Evolutionary conservation across 2,329 filamentous ascomycete genomes (phyloP).

Genomic region (Chaetomium globosum): DNA sequence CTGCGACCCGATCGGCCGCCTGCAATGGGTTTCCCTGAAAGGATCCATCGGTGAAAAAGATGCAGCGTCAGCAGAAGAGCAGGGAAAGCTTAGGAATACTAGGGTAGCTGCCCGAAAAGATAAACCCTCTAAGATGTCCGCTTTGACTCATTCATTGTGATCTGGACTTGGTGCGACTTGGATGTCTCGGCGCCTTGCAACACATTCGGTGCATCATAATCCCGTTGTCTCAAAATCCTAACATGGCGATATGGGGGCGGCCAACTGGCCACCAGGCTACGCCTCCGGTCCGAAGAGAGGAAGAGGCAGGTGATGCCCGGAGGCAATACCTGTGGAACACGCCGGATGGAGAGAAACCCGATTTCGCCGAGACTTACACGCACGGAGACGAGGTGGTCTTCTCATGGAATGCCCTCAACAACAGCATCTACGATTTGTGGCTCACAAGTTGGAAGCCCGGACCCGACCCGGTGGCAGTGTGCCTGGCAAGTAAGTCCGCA

Average conservation of each 20-base stretch:
- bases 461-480: slow-evolving; percentile 22
- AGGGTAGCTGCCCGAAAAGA: background rate
- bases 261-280: background rate
- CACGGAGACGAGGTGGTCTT: slow-evolving; percentile 28
- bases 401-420: slow-evolving; percentile 34
- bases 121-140: slow-evolving; percentile 3
- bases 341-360: slow-evolving; percentile 23
- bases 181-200: background rate
- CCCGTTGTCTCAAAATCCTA: background rate
- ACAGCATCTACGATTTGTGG: slow-evolving; percentile 33
- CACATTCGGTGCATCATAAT: background rate
- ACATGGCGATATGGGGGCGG: slow-evolving; percentile 18
- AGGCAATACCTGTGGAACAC: slow-evolving; percentile 30
- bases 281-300: background rate
- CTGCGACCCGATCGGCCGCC: slow-evolving; percentile 23
- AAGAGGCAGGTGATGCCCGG: slow-evolving; percentile 1
- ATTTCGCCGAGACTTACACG: slow-evolving; percentile 28
- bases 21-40: background rate
- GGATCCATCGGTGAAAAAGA: background rate
- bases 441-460: slow-evolving; percentile 29
- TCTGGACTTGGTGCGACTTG: background rate
- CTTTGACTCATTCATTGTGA: background rate
- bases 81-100: background rate
- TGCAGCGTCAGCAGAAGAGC: slow-evolving; percentile 10
- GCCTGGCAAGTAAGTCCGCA: slow-evolving; percentile 28